Conservation (phyloP, 768 basidiomycete genomes). For the Pulveroboletus ravenelii region DNA sequence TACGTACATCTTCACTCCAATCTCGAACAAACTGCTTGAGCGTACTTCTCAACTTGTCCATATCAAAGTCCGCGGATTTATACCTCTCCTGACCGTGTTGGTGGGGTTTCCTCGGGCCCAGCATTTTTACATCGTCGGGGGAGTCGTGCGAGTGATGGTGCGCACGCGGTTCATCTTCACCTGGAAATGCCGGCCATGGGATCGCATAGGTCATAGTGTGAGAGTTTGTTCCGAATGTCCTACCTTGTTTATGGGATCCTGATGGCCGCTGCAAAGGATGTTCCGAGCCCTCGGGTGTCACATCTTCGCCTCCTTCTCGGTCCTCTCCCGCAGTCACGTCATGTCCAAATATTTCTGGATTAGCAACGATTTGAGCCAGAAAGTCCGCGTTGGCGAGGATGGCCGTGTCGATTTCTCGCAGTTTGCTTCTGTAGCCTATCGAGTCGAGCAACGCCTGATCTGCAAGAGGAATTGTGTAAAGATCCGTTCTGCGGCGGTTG, state of each 20-base stretch:
- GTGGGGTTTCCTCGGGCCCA: conserved; percentile 7
- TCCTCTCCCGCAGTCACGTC: conserved; percentile 25
- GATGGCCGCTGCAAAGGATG: background rate
- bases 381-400: conserved; percentile 81
- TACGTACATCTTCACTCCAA: conserved; percentile 77
- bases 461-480: conserved; percentile 59
- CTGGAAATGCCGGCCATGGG: conserved; percentile 9
- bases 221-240: conserved; percentile 15
- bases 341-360: conserved; percentile 79
- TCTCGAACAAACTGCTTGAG: conserved; percentile 91
- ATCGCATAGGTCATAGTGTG: conserved; percentile 3
- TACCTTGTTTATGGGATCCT: conserved; percentile 9
- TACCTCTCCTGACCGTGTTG: conserved; percentile 26
- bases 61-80: conserved; percentile 65
- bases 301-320: conserved; percentile 12
- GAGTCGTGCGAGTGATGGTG: conserved; percentile 36
- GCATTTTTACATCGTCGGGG: too few species aligned
- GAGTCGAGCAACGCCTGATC: conserved; percentile 66
- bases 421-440: conserved; percentile 74
- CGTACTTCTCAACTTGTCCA: conserved; percentile 90
- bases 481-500: conserved; percentile 69
- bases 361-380: conserved; percentile 63
- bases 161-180: conserved; percentile 26
- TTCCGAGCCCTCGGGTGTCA: conserved; percentile 15
- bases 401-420: conserved; percentile 74